These are phyloP conservation scores for Boletus eberwhitei DNA, from an alignment of 768 basidiomycete species.

Conservation along the genomic window DNA sequence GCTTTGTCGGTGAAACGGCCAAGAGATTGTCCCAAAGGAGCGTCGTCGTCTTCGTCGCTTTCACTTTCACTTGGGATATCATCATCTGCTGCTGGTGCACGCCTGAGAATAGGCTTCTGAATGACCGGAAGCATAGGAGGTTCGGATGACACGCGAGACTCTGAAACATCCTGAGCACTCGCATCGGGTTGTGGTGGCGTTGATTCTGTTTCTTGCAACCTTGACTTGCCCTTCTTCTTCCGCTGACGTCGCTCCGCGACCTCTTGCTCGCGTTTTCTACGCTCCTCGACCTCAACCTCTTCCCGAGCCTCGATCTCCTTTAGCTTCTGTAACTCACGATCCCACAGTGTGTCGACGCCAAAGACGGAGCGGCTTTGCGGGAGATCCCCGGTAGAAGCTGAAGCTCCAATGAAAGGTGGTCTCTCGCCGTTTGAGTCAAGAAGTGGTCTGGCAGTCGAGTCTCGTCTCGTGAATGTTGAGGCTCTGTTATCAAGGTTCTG, in stretches of 20 bases:
- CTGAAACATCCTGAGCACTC: constrained; percentile 33
- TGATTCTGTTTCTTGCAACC: constrained; percentile 42
- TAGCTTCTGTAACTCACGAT: constrained; percentile 80
- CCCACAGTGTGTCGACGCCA: constrained; percentile 92
- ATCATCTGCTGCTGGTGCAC: constrained; percentile 31
- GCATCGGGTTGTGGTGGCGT: constrained; percentile 22
- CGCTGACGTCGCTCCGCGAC: constrained; percentile 37
- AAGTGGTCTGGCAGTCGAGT: constrained; percentile 62
- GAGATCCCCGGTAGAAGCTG: constrained; percentile 33
- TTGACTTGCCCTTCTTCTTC: constrained; percentile 42
- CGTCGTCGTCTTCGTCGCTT: constrained; percentile 39
- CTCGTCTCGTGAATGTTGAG: constrained; percentile 42
- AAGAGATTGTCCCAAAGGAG: constrained; percentile 20
- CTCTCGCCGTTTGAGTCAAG: constrained; percentile 54
- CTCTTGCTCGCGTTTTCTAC: constrained; percentile 43
- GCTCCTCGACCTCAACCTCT: constrained; percentile 52
- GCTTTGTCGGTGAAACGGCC: constrained; percentile 20
- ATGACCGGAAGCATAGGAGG: constrained; percentile 35
- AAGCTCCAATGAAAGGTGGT: constrained; percentile 29
- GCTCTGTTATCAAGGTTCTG: constrained; percentile 45
- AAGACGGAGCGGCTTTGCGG: constrained; percentile 75
- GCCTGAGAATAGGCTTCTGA: constrained; percentile 31
- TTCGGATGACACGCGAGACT: constrained; percentile 15
- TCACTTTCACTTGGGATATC: constrained; percentile 52
- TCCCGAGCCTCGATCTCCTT: constrained; percentile 73